Base-by-base conservation (phyloP, 2,329 filamentous ascomycete genomes). In the Diplodia sapinea region DNA sequence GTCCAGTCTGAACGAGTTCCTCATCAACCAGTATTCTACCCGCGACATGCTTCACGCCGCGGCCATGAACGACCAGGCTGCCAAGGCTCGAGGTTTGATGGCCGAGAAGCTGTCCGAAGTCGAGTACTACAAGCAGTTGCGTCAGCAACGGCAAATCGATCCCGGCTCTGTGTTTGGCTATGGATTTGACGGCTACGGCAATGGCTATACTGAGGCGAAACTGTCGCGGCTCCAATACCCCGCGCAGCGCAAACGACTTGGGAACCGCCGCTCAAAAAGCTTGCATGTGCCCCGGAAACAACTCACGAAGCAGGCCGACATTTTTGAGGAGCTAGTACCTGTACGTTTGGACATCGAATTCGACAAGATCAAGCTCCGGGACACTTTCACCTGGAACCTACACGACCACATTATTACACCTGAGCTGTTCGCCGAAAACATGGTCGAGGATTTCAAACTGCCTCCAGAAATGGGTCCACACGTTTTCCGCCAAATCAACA, bases 341-440 rank as follows among this genome's bases (percentile, higher is more conserved):
- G 87, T 99, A 71, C 88, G 95, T 57, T 82, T 99, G 66, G 95
- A 99, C 74, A 92, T 98, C 61, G 95, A 99, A 75, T 91, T 92
- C 86, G 94, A 98, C 72, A 97, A 96, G 82, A 88, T 98, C 73
- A 95, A 95, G 80, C 85, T 99, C 69, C 91, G 95, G 77, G 95
- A 99, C 79, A 98, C 95, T 0, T 97, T 99, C 73, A 98, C 95
- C 3, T 99, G 94, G 94, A 99, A 99, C 78, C 85, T 98, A 43
- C 92, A 97, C 80, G 95, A 99, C 77, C 90, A 94, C 68, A 86
- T 95, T 13, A 87, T 96, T 3, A 85, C 88, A 26, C 87, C 90
- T 23, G 91, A 96, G 68, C 79, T 95, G 12, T 98, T 98, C 77
- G 92, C 94, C 1, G 88, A 92, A 68, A 93, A 95, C 77, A 84